Evolutionary conservation across 192 early-diverging fungal genomes (phyloP).

Genomic region (Diversispora eburnea): DNA sequence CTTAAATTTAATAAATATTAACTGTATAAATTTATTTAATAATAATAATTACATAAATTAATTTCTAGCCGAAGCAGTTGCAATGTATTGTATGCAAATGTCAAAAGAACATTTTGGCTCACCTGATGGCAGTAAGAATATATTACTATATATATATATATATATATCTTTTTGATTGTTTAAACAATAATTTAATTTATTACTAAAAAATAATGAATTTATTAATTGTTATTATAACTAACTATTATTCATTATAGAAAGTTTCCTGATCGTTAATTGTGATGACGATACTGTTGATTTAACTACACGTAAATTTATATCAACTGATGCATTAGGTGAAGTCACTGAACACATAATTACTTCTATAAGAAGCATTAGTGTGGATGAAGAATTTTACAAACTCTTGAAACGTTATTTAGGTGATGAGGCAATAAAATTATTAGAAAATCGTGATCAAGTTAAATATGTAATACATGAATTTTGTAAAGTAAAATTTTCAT

Average conservation of each 20-base stretch:
- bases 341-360: not conserved
- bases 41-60: not conserved
- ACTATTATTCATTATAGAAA: too few species aligned
- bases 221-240: too few species aligned
- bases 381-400: conserved; percentile 4
- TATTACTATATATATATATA: too few species aligned
- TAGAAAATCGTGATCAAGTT: not conserved
- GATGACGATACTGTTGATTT: too few species aligned
- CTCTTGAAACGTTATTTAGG: not conserved
- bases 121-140: not conserved
- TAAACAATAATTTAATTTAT: too few species aligned
- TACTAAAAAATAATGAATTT: too few species aligned
- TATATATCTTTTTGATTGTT: too few species aligned
- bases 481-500: not conserved
- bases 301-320: too few species aligned
- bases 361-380: not conserved
- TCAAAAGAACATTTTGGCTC: not conserved
- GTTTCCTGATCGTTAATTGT: too few species aligned
- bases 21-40: too few species aligned
- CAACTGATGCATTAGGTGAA: too few species aligned
- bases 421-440: not conserved
- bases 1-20: not conserved
- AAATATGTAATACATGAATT: conserved; percentile 1
- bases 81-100: not conserved
- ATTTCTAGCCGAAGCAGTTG: not conserved